Evolutionary conservation across 176 grass and related monocot genomes (phyloP).

Genomic region (Olyra latifolia): DNA sequence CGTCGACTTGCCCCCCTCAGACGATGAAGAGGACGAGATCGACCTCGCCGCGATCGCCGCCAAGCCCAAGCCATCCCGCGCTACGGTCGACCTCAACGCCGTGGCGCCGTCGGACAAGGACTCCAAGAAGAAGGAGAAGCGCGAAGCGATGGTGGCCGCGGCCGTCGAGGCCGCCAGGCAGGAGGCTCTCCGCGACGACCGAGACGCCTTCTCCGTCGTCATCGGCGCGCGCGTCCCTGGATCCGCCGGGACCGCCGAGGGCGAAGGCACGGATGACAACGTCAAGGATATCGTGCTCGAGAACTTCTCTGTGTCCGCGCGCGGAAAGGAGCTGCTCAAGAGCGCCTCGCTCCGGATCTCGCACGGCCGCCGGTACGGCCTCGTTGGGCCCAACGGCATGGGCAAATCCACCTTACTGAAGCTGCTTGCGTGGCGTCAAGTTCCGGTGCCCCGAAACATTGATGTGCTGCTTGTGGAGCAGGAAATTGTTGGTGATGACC

Average conservation of each 20-base stretch:
- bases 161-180: slow-evolving; percentile 54
- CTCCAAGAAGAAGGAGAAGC: slow-evolving; percentile 83
- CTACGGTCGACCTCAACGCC: slow-evolving; percentile 44
- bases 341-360: slow-evolving; percentile 78
- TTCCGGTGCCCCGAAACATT: slow-evolving; percentile 83
- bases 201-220: slow-evolving; percentile 89
- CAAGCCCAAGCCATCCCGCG: slow-evolving; percentile 46
- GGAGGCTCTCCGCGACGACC: slow-evolving; percentile 87
- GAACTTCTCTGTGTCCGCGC: slow-evolving; percentile 83
- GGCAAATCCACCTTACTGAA: slow-evolving; percentile 92
- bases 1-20: slow-evolving; percentile 81
- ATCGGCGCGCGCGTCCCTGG: slow-evolving; percentile 58
- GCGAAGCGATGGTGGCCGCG: slow-evolving; percentile 53
- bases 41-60: slow-evolving; percentile 27
- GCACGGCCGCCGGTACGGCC: slow-evolving; percentile 78
- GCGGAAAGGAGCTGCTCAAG: slow-evolving; percentile 92
- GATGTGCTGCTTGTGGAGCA: slow-evolving; percentile 94
- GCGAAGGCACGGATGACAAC: slow-evolving; percentile 58
- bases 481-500: slow-evolving; percentile 78
- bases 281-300: slow-evolving; percentile 73
- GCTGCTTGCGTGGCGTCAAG: slow-evolving; percentile 81
- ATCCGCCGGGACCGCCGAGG: slow-evolving; percentile 27
- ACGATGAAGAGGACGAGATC: slow-evolving; percentile 63
- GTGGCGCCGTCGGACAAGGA: slow-evolving; percentile 62
- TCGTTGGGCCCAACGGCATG: slow-evolving; percentile 93